Evolutionary conservation across 2,329 filamentous ascomycete species (phyloP).

Genomic region (Hirsutella rhossiliensis): DNA sequence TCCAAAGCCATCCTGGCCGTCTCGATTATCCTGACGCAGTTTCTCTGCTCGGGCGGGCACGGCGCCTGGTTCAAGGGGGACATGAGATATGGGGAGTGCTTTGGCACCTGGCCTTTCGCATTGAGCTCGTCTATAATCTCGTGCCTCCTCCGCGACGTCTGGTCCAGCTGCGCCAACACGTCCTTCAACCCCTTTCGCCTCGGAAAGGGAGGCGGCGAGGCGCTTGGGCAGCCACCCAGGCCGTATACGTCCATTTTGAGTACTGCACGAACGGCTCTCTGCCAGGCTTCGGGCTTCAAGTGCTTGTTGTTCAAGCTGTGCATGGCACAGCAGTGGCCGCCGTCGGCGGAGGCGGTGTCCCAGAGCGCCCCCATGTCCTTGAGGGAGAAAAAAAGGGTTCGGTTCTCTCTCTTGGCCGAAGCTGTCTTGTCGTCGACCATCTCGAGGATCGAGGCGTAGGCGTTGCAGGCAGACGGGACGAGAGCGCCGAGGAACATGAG

Average conservation of each 20-base stretch:
- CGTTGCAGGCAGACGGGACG: slow-evolving; percentile 43
- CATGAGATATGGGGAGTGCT: slow-evolving; percentile 13
- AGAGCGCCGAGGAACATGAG: slow-evolving; percentile 47
- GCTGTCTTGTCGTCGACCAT: slow-evolving; percentile 41
- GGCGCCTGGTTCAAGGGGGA: slow-evolving; percentile 9
- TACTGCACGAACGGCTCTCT: slow-evolving; percentile 38
- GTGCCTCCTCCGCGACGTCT: slow-evolving; percentile 35
- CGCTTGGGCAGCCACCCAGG: slow-evolving; percentile 14
- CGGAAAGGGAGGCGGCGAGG: slow-evolving; percentile 4
- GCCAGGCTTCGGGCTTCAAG: slow-evolving; percentile 42
- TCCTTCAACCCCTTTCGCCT: slow-evolving; percentile 40
- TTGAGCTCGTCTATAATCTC: slow-evolving; percentile 33
- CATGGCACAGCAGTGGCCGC: slow-evolving; percentile 12
- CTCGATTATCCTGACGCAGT: slow-evolving; percentile 39
- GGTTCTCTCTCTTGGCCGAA: slow-evolving; percentile 27
- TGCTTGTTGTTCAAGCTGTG: slow-evolving; percentile 21
- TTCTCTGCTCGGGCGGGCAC: slow-evolving; percentile 20
- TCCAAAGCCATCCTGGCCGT: slow-evolving; percentile 42
- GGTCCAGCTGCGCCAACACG: slow-evolving; percentile 40
- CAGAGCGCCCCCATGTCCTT: slow-evolving; percentile 36
- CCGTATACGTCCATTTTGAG: slow-evolving; percentile 48
- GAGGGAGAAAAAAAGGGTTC: slow-evolving; percentile 32
- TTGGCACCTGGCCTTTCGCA: slow-evolving; percentile 21
- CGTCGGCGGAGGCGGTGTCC: slow-evolving; percentile 19
- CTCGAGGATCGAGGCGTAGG: slow-evolving; percentile 41